These are phyloP conservation scores for Pseudozyma flocculosa DNA, from an alignment of 1,284 basidiomycete genomes.

Conservation along the genomic window DNA sequence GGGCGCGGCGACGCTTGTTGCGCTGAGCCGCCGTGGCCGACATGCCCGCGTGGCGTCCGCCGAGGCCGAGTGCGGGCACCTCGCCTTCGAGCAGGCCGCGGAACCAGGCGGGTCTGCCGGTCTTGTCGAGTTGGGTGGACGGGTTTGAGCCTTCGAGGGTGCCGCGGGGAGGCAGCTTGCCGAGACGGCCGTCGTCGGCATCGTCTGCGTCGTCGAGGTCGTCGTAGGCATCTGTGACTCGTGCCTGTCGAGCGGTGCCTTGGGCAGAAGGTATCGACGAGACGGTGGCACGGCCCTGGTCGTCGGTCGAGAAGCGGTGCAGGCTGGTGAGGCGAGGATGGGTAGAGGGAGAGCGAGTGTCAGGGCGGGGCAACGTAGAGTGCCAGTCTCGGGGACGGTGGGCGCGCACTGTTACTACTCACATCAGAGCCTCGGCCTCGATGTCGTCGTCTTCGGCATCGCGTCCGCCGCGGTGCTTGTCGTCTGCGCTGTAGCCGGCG, in stretches of 20 bases:
- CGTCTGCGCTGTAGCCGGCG: neutral
- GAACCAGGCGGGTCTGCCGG: conserved; percentile 47
- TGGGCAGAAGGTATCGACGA: conserved; percentile 17
- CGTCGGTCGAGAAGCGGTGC: conserved; percentile 29
- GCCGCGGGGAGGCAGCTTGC: conserved; percentile 25
- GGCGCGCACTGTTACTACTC: neutral
- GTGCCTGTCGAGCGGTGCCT: conserved; percentile 1
- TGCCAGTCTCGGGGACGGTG: no score
- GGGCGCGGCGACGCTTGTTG: conserved; percentile 13
- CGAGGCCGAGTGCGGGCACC: conserved; percentile 17
- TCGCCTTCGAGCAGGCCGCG: conserved; percentile 21
- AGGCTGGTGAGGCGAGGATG: conserved; percentile 3
- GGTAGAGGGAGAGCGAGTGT: no score
- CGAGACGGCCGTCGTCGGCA: conserved; percentile 8
- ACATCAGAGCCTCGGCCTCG: conserved; percentile 36
- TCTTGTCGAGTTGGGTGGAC: conserved; percentile 38
- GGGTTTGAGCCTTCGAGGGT: conserved; percentile 26
- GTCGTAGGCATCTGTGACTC: conserved; percentile 31
- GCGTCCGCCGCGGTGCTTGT: conserved; percentile 11
- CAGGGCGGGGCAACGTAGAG: no score
- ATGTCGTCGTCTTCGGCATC: conserved; percentile 25
- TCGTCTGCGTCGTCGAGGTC: conserved; percentile 21
- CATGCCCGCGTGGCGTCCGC: conserved; percentile 21
- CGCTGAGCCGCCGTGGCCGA: conserved; percentile 19
- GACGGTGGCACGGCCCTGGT: conserved; percentile 4